Conservation (phyloP, 1,139 yeast genomes). For the Waltiozyma sp. region DNA sequence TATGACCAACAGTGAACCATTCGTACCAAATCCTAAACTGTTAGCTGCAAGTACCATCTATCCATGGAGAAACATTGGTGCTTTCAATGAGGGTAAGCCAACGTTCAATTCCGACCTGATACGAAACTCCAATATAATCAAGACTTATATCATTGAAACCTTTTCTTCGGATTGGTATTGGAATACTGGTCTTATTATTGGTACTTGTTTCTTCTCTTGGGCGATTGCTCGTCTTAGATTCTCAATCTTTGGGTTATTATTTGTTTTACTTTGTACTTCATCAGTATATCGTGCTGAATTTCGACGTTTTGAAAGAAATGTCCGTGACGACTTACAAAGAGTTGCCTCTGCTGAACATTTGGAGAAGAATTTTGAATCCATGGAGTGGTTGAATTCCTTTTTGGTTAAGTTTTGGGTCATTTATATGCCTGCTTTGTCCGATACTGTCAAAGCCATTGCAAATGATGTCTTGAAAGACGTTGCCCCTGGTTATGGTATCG, state of each 20-base stretch:
- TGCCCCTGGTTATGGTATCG: constrained; percentile 77
- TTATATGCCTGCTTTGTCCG: constrained; percentile 79
- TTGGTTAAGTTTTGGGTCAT: constrained; percentile 76
- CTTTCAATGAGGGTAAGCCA: constrained; percentile 25
- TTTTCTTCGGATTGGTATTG: constrained; percentile 65
- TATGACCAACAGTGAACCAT: constrained; percentile 17
- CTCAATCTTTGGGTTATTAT: constrained; percentile 43
- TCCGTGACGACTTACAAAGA: constrained; percentile 66
- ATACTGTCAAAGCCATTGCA: constrained; percentile 57
- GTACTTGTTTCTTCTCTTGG: constrained; percentile 70
- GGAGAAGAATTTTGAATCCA: constrained; percentile 55
- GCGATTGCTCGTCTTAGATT: constrained; percentile 41
- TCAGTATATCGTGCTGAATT: constrained; percentile 63
- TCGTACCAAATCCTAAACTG: neutral
- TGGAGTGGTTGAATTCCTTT: constrained; percentile 72
- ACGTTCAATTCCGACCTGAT: constrained; percentile 15
- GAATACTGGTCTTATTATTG: constrained; percentile 52
- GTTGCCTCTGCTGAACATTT: constrained; percentile 46
- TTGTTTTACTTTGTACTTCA: constrained; percentile 48
- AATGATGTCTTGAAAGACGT: constrained; percentile 56
- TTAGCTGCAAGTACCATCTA: constrained; percentile 8
- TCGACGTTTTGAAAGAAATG: constrained; percentile 60
- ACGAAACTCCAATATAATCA: constrained; percentile 27
- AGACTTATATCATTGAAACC: constrained; percentile 54
- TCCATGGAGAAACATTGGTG: constrained; percentile 35